Percentiles rank a stretch among this genome's conserved stretches.
phyloP scores from a whole-genome alignment of 1,284 basidiomycete genomes.

The Dichomitus squalens region DNA sequence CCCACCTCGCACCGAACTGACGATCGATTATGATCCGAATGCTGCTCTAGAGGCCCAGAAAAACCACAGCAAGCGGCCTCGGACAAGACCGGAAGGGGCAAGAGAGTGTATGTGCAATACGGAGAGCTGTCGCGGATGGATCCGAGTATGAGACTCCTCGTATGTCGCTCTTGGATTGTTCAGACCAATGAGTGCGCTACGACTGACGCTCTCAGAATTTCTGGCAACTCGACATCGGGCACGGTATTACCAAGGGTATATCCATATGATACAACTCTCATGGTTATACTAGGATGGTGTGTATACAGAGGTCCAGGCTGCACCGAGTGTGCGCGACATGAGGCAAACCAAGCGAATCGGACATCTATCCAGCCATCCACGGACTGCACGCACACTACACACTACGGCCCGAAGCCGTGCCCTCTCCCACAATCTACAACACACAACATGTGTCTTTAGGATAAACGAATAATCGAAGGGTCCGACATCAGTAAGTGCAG shows the following conservation, averaged over 20 bases:
- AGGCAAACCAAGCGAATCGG: background rate
- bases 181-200: no score
- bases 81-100: slow-evolving; percentile 15
- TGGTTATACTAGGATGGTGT: background rate
- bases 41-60: slow-evolving; percentile 28
- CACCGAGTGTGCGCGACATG: background rate
- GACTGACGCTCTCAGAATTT: no score
- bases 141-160: slow-evolving; percentile 24
- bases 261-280: background rate
- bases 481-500: background rate
- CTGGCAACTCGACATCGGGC: background rate
- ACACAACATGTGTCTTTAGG: background rate
- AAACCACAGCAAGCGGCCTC: slow-evolving; percentile 33
- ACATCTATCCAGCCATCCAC: background rate
- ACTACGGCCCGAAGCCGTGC: background rate
- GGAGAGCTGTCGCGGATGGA: slow-evolving; percentile 27
- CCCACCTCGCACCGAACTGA: slow-evolving; percentile 53
- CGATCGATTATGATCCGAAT: slow-evolving; percentile 63
- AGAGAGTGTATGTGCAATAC: slow-evolving; percentile 26
- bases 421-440: background rate
- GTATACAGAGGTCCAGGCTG: background rate
- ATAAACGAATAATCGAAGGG: background rate
- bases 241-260: background rate
- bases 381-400: background rate
- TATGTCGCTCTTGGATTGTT: no score